phyloP scores from a whole-genome alignment of 306 rosid genomes.

The Gastrolobium bilobum region DNA sequence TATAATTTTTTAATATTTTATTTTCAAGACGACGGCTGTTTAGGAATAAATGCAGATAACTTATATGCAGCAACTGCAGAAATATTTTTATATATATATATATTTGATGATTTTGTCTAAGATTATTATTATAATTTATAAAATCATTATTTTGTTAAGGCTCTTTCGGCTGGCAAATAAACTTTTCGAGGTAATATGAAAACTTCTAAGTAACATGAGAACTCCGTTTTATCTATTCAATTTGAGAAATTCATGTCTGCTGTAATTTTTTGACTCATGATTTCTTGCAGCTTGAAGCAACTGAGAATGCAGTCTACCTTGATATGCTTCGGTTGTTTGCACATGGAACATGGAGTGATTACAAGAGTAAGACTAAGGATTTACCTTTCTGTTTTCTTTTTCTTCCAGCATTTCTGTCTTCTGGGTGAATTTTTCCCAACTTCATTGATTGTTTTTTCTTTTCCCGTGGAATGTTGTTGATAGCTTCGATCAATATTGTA shows the following conservation, averaged over 20 bases:
- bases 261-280: conserved; percentile 22
- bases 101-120: no score
- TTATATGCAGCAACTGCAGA: no score
- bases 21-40: no score
- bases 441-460: neutral
- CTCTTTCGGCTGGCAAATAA: neutral
- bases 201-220: conserved; percentile 4
- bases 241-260: conserved; percentile 9
- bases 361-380: conserved; percentile 70
- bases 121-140: neutral
- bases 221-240: neutral
- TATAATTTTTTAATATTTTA: no score
- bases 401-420: neutral
- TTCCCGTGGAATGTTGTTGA: neutral
- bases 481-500: neutral
- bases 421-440: neutral
- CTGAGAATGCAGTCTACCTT: conserved; percentile 69
- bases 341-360: conserved; percentile 95
- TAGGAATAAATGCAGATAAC: no score
- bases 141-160: conserved; percentile 8
- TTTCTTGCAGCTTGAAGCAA: conserved; percentile 76
- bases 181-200: neutral
- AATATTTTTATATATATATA: no score
- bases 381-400: neutral
- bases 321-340: conserved; percentile 87